Base-by-base conservation (phyloP, 2,329 filamentous ascomycete species). In the Talaromyces verruculosus region DNA sequence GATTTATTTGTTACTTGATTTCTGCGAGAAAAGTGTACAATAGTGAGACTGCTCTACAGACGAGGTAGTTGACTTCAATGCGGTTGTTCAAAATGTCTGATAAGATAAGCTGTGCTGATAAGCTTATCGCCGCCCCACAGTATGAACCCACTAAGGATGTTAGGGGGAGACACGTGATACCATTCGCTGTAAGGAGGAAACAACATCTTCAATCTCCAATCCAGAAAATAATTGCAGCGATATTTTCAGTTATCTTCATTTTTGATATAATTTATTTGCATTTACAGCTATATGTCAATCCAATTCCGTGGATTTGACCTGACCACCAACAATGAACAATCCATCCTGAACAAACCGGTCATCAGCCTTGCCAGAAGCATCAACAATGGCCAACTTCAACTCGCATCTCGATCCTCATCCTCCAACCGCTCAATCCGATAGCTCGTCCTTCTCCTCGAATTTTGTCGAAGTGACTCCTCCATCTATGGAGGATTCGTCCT, bases 391-490 rank as follows among this genome's bases (percentile, higher is more conserved):
- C 19, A 43, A 37, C 47, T 22, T 25, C 30, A 53, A 39, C 33
- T 7, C 37, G 30, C 30, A 63, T 41, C 61, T 43, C 33, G 19
- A 63, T 49, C 33, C 43, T 41, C 30, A 63, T 49, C 33, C 43
- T 41, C 30, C 30, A 33, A 19, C 19, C 2, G 7, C 63, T 15
- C 47, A 63, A 49, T 66, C 60, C 35, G 60, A 64, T n/a, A 65
- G 45, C 59, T 67, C 65, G 45, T 77, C 77, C 72, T 65, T 69
- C 51, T 70, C 66, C 67, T 70, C 72, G 53, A 68, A 69, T 43
- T 67, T 70, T 35, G 70, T 68, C 63, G 70, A 73, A 64, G 70
- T 72, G 59, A 70, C 22, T 11, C 39, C 51, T 47, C 49, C 60
- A 11, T 57, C 49, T 17, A 45, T 45, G 8, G 57, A 39, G 3